A percentile compares a stretch with the other conserved stretches of the same genome.
Conservation (phyloP, 352 stramenopile species). For the Globisporangium orthogonon region DNA sequence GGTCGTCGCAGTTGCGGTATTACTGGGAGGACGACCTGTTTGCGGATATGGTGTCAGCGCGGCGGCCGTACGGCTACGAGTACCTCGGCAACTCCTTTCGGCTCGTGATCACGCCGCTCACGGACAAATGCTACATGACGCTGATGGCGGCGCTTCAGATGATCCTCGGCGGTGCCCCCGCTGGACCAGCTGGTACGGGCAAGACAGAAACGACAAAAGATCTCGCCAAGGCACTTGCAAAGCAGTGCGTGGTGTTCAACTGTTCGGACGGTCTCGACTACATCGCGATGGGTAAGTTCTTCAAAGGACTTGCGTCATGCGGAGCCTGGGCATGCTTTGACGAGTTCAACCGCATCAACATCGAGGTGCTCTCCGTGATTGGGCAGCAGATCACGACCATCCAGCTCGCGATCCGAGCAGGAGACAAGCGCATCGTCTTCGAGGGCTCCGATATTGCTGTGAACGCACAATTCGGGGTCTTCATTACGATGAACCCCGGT, state of each 20-base stretch:
- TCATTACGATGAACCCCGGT: constrained; percentile 95
- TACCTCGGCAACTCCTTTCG: constrained; percentile 94
- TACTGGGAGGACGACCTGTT: constrained; percentile 89
- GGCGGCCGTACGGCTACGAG: constrained; percentile 91
- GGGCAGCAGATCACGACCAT: constrained; percentile 84
- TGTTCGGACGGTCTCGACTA: constrained; percentile 94
- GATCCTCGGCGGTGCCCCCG: constrained; percentile 90
- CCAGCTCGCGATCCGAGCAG: constrained; percentile 82
- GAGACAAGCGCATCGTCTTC: constrained; percentile 89
- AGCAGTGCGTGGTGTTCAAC: constrained; percentile 95
- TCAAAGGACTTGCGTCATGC: constrained; percentile 88
- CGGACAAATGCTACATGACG: constrained; percentile 95
- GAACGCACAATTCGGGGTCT: constrained; percentile 91
- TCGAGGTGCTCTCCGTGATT: constrained; percentile 88
- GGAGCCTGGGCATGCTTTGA: constrained; percentile 95
- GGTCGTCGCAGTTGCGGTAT: constrained; percentile 92
- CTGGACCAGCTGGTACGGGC: constrained; percentile 89
- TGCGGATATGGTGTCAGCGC: constrained; percentile 90
- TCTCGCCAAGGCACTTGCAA: constrained; percentile 90
- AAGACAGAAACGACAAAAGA: constrained; percentile 95
- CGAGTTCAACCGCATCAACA: constrained; percentile 96
- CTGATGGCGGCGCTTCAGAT: constrained; percentile 94
- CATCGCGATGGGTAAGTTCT: constrained; percentile 94
- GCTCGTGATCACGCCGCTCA: constrained; percentile 93
- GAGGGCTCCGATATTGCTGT: constrained; percentile 93